These are phyloP conservation scores for Martensiomyces pterosporus DNA, from an alignment of 192 early-diverging fungal species.

Conservation along the genomic window DNA sequence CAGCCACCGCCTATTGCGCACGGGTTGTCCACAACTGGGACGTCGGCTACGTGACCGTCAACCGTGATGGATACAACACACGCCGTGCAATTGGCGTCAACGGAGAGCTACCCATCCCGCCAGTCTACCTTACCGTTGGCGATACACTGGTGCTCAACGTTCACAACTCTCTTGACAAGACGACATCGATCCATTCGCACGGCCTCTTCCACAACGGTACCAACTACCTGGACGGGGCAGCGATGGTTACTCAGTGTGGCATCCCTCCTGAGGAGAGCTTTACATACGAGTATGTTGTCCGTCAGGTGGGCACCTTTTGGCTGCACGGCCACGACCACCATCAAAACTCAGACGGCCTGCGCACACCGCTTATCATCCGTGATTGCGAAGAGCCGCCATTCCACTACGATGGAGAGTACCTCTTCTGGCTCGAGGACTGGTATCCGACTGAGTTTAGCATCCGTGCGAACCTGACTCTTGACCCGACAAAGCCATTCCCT, in stretches of 20 bases:
- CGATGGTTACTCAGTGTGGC: constrained; percentile 63
- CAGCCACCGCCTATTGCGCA: too few relatives aligned
- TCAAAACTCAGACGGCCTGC: constrained; percentile 76
- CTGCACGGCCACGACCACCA: constrained; percentile 60
- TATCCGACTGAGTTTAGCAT: constrained; percentile 41
- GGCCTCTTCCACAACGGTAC: constrained; percentile 70
- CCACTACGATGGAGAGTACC: constrained; percentile 60
- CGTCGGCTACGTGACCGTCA: constrained; percentile 53
- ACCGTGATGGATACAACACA: constrained; percentile 57
- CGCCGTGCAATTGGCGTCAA: constrained; percentile 61
- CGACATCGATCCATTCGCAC: constrained; percentile 66
- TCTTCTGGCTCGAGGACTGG: constrained; percentile 63
- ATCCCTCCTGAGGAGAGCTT: constrained; percentile 59
- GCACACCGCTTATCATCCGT: constrained; percentile 62
- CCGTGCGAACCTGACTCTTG: constrained; percentile 47
- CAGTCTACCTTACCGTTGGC: constrained; percentile 6
- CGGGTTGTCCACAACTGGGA: constrained; percentile 51
- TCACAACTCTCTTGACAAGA: constrained; percentile 51
- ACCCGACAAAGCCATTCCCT: constrained; percentile 53
- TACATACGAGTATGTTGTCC: constrained; percentile 59
- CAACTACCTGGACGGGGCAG: constrained; percentile 61
- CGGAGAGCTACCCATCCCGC: constrained; percentile 50
- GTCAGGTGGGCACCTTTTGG: constrained; percentile 77
- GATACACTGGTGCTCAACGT: too few relatives aligned
- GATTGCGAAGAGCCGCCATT: constrained; percentile 45